Evolutionary conservation across 768 basidiomycete species (phyloP).

Genomic region (Tephrocybe sp.): DNA sequence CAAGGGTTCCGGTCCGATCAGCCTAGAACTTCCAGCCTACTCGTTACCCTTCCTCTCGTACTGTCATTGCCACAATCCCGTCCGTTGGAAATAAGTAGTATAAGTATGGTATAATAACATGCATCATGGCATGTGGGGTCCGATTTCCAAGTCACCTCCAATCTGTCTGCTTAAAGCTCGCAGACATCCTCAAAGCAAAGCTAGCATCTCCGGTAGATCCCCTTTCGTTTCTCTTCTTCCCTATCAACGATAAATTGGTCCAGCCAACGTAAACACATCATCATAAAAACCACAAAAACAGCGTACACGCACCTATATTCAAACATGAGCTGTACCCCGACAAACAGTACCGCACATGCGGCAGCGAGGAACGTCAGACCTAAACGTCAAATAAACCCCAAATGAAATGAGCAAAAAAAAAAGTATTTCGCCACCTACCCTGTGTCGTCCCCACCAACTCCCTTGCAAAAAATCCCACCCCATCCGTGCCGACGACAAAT

Average conservation of each 20-base stretch:
- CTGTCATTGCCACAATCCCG: too few relatives aligned
- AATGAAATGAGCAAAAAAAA: not conserved
- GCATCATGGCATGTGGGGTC: not conserved
- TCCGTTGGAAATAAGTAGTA: not conserved
- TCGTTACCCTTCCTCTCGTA: too few relatives aligned
- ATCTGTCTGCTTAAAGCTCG: too few relatives aligned
- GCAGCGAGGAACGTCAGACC: conserved; percentile 66
- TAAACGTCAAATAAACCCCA: conserved; percentile 23
- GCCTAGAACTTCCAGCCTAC: too few relatives aligned
- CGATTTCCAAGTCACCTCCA: too few relatives aligned
- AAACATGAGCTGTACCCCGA: conserved; percentile 91
- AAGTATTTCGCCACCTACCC: conserved; percentile 54
- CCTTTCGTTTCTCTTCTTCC: conserved; percentile 71
- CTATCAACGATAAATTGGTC: conserved; percentile 32
- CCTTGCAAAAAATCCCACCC: conserved; percentile 62
- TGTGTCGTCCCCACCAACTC: conserved; percentile 64
- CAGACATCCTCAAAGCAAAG: too few relatives aligned
- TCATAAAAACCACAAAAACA: not conserved
- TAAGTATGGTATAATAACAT: not conserved
- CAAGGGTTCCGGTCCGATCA: too few relatives aligned
- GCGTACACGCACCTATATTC: conserved; percentile 75
- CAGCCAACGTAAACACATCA: conserved; percentile 3
- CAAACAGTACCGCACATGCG: conserved; percentile 67
- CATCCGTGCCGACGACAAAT: conserved; percentile 89
- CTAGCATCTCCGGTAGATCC: conserved; percentile 54